Percentiles rank a stretch among this genome's conserved stretches.
phyloP scores from a whole-genome alignment of 1,284 basidiomycete species.

The Ustilago nuda region DNA sequence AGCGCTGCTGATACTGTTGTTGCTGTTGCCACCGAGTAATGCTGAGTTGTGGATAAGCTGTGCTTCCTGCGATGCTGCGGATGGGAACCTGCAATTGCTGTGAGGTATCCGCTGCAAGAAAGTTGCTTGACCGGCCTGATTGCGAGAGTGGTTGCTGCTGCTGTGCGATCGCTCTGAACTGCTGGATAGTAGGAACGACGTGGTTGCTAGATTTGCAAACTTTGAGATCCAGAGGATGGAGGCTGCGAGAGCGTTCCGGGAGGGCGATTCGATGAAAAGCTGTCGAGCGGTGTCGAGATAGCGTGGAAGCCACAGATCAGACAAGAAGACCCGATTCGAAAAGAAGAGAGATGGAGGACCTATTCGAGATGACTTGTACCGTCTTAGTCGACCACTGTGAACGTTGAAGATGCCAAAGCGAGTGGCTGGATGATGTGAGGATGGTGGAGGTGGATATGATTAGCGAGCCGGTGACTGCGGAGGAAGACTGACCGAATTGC shows the following conservation, averaged over 20 bases:
- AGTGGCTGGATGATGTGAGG: neutral
- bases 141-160: slow-evolving; percentile 10
- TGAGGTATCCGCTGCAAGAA: slow-evolving; percentile 13
- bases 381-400: neutral
- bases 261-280: neutral
- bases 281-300: neutral
- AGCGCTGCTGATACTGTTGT: neutral
- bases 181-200: slow-evolving; percentile 26
- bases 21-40: slow-evolving; percentile 1
- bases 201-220: slow-evolving; percentile 9
- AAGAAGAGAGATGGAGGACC: neutral
- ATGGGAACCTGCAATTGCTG: slow-evolving; percentile 30
- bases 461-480: slow-evolving; percentile 19
- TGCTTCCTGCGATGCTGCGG: slow-evolving; percentile 20
- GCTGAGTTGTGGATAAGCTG: slow-evolving; percentile 5
- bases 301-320: neutral
- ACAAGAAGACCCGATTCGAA: neutral
- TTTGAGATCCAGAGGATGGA: neutral
- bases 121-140: slow-evolving; percentile 4
- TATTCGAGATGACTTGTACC: neutral
- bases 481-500: slow-evolving; percentile 20
- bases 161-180: slow-evolving; percentile 15
- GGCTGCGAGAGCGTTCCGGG: neutral
- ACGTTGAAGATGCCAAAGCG: neutral
- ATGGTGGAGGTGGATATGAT: slow-evolving; percentile 9